phyloP scores from a whole-genome alignment of 108 stramenopile genomes.

The Nannochloropsis gaditana region DNA sequence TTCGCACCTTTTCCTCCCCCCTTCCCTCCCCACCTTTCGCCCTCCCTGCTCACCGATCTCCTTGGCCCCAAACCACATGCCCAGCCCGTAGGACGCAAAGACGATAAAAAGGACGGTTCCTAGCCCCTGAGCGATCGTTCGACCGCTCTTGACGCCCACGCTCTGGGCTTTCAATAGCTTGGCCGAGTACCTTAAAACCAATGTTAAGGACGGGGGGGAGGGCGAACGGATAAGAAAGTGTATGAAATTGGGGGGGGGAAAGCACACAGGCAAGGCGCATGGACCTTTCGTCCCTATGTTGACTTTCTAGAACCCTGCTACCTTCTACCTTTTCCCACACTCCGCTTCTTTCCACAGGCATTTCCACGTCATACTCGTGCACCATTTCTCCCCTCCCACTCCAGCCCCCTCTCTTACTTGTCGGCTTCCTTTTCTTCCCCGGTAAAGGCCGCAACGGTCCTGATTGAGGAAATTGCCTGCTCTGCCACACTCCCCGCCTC shows the following conservation, averaged over 20 bases:
- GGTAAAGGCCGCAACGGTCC: slow-evolving; percentile 43
- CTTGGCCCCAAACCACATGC: slow-evolving; percentile 44
- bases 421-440: slow-evolving; percentile 35
- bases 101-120: slow-evolving; percentile 44
- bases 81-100: slow-evolving; percentile 40
- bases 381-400: neutral
- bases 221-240: neutral
- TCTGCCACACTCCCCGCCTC: slow-evolving; percentile 37
- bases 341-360: neutral
- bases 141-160: neutral
- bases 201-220: neutral
- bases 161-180: neutral
- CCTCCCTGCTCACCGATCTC: slow-evolving; percentile 27
- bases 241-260: too few species aligned
- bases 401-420: slow-evolving; percentile 23
- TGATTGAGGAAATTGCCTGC: slow-evolving; percentile 40
- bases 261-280: too few species aligned
- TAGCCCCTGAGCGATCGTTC: slow-evolving; percentile 25
- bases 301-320: too few species aligned
- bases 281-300: too few species aligned
- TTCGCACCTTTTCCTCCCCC: neutral
- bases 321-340: neutral
- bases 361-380: too few species aligned
- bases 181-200: neutral
- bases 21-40: slow-evolving; percentile 24